Evolutionary conservation across 768 basidiomycete species (phyloP).

Genomic region (Exsudoporus frostii): DNA sequence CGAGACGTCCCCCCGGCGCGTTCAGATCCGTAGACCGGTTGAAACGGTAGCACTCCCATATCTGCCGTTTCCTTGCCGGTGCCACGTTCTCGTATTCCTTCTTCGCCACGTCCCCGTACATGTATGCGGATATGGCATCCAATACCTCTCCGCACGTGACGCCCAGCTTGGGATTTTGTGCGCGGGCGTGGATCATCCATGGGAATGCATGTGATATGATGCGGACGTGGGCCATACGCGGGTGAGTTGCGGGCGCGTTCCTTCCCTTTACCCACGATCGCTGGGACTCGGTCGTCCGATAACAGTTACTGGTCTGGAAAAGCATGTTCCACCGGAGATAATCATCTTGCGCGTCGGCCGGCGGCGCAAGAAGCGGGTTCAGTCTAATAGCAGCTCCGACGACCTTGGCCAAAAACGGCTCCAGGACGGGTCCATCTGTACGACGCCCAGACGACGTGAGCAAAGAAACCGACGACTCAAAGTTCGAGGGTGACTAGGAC

Average conservation of each 20-base stretch:
- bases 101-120: constrained; percentile 50
- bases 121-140: constrained; percentile 47
- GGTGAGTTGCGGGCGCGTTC: constrained; percentile 61
- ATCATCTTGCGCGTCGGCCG: constrained; percentile 39
- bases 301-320: constrained; percentile 56
- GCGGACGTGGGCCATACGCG: constrained; percentile 50
- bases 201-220: constrained; percentile 55
- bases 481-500: constrained; percentile 12
- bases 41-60: constrained; percentile 53
- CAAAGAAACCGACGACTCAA: neutral
- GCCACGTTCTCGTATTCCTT: constrained; percentile 49
- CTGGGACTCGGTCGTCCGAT: constrained; percentile 57
- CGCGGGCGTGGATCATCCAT: constrained; percentile 51
- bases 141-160: constrained; percentile 69
- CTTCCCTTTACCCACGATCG: constrained; percentile 69
- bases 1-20: constrained; percentile 68
- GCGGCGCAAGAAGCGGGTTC: constrained; percentile 61
- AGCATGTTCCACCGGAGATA: constrained; percentile 77
- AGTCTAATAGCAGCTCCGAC: constrained; percentile 47
- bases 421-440: constrained; percentile 68
- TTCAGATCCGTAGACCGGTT: constrained; percentile 63
- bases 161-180: constrained; percentile 44
- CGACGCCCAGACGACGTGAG: constrained; percentile 15
- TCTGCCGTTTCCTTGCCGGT: constrained; percentile 34
- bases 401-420: constrained; percentile 51